Evolutionary conservation across 176 grass and related monocot genomes (phyloP), one percentile per base, ranked within the genome.

Genomic region (Secale cereale): DNA sequence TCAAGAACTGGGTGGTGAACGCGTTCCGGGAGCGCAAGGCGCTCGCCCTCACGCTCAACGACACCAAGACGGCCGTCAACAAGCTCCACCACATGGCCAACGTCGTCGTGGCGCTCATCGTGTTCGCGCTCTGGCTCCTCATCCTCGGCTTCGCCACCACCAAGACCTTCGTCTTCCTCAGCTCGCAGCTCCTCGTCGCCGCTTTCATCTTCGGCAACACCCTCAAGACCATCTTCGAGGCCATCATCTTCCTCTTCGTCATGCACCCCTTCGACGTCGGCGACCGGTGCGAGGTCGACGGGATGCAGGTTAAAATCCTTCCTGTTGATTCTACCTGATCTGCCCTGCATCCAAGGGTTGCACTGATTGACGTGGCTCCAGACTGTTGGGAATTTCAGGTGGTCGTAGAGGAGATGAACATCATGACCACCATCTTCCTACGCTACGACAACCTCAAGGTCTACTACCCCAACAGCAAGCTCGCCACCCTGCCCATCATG

Each of bases 61-160:
- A 98, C 82, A 98, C 96, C 7, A 98, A 98, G 86, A 98, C 93
- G 22, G 93, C 93, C 6, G 93, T 98, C 40, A 98, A 94, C 83
- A 98, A 95, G 75, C 96, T 98, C 27, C 89, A 98, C 88, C 96
- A 94, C 33, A 94, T 98, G 93, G 96, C 96, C 59, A 98, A 98
- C 63, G 71, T 95, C 4, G 83, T 95, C 1, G 89, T 95, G 0
- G 91, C 31, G 5, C 41, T 98, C 19, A 92, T 98, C 41, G 89
- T 94, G 54, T 78, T 98, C 26, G 96, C 91, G 2, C 78, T 98
- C 27, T 98, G 91, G 93, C 91, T 95, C 61, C 81, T 94, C 48
- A 95, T 98, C 46, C 83, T 95, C 26, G 96, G 76, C 64, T 79
- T 98, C 72, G 93, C 96, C 10, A 95, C 96, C 22, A 89, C 93